Evolutionary conservation across 2,329 filamentous ascomycete species (phyloP).

Genomic region (Cryphonectria carpinicola): DNA sequence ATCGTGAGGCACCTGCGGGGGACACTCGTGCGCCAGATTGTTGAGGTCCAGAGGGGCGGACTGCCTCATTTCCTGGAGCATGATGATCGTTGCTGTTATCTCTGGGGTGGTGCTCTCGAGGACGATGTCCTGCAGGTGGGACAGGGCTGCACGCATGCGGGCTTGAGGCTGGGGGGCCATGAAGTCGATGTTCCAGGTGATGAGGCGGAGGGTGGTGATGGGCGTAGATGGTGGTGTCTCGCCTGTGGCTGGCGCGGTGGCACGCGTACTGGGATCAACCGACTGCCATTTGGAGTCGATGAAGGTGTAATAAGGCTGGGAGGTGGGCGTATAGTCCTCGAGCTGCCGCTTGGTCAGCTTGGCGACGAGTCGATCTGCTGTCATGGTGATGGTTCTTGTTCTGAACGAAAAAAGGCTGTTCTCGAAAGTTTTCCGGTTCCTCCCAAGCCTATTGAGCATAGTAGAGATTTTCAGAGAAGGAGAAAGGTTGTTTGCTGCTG

Average conservation of each 20-base stretch:
- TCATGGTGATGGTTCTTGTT: neutral
- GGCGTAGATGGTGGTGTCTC: neutral
- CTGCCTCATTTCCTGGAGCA: conserved; percentile 51
- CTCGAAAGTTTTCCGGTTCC: neutral
- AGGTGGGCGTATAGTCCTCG: conserved; percentile 31
- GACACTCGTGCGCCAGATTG: neutral
- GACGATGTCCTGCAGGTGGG: conserved; percentile 32
- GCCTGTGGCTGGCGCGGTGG: neutral
- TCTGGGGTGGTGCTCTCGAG: conserved; percentile 9
- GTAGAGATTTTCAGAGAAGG: neutral
- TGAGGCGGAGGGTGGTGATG: conserved; percentile 34
- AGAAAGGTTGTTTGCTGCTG: neutral
- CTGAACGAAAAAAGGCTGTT: neutral
- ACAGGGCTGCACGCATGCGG: conserved; percentile 36
- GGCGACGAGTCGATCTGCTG: conserved; percentile 3
- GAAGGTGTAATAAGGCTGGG: conserved; percentile 35
- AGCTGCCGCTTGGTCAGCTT: conserved; percentile 21
- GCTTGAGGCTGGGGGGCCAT: conserved; percentile 35
- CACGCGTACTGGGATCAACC: neutral
- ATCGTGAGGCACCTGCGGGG: conserved; percentile 43
- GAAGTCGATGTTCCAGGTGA: conserved; percentile 42
- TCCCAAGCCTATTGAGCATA: neutral
- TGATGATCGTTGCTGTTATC: conserved; percentile 44
- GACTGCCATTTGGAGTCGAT: conserved; percentile 32
- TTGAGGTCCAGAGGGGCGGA: conserved; percentile 11